Conservation (phyloP, 116 monocot species). For the Trichopus zeylanicus region DNA sequence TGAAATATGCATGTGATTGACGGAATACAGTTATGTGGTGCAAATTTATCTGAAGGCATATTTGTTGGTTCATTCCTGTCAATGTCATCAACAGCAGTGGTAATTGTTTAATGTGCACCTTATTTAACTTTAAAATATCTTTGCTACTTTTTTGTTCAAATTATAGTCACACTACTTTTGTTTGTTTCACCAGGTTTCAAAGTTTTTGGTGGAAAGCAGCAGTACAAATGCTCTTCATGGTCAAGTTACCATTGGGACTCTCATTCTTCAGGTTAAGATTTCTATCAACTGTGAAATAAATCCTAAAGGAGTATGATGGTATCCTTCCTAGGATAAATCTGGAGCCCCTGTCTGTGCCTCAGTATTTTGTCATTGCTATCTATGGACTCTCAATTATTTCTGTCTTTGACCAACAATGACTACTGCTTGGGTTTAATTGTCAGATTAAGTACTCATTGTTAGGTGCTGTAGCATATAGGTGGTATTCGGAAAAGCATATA, state of each 20-base stretch:
- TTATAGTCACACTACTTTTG: neutral
- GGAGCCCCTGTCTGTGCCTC: neutral
- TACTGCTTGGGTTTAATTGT: too few relatives aligned
- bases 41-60: constrained; percentile 82
- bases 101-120: constrained; percentile 20
- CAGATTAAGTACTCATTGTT: too few relatives aligned
- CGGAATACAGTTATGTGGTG: constrained; percentile 82
- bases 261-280: constrained; percentile 91
- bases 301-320: neutral
- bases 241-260: constrained; percentile 96
- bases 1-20: neutral
- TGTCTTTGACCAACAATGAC: too few relatives aligned
- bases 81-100: constrained; percentile 99
- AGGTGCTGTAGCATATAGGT: too few relatives aligned
- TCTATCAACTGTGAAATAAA: neutral
- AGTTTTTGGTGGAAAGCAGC: constrained; percentile 80
- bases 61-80: constrained; percentile 94
- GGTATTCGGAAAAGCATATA: too few relatives aligned
- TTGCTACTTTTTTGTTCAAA: neutral
- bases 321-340: neutral
- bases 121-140: neutral
- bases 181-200: constrained; percentile 60
- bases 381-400: too few relatives aligned
- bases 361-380: too few relatives aligned
- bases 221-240: constrained; percentile 68